Percentiles rank a stretch among this genome's conserved stretches.
phyloP scores from a whole-genome alignment of 257 asterid species.

The Ajuga chamaepitys region DNA sequence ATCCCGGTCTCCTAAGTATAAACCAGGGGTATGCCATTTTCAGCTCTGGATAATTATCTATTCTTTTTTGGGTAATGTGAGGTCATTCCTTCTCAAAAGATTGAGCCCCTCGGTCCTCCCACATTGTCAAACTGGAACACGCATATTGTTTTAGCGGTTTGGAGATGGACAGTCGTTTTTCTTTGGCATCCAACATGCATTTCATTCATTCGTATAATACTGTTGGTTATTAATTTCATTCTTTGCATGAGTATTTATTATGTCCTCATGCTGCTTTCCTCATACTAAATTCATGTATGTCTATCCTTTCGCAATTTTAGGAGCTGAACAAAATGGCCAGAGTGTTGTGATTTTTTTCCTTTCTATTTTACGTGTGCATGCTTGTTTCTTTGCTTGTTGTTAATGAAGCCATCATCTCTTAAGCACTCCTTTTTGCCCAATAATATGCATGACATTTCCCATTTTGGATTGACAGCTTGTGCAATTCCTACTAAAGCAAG shows the following conservation, averaged over 20 bases:
- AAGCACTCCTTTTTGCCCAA: background rate
- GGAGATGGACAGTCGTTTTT: too few relatives aligned
- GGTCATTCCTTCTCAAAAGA: background rate
- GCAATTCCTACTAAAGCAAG: constrained; percentile 91
- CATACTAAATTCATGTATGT: background rate
- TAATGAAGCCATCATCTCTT: background rate
- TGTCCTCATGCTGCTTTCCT: background rate
- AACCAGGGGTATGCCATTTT: constrained; percentile 75
- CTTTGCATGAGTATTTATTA: background rate
- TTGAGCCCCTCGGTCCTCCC: too few relatives aligned
- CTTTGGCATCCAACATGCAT: too few relatives aligned
- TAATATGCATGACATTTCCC: constrained; percentile 10
- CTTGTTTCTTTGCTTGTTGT: background rate
- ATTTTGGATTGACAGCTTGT: constrained; percentile 63
- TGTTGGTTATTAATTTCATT: background rate
- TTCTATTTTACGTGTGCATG: background rate
- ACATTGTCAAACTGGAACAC: too few relatives aligned
- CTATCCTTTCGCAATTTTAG: background rate
- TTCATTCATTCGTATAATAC: background rate
- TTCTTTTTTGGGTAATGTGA: background rate
- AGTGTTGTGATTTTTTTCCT: background rate
- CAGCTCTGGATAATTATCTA: background rate
- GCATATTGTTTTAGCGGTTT: too few relatives aligned
- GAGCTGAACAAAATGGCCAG: background rate
- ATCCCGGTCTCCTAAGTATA: constrained; percentile 83